phyloP scores from a whole-genome alignment of 495 filamentous ascomycete genomes.

The Astrocystis sublimbata region DNA sequence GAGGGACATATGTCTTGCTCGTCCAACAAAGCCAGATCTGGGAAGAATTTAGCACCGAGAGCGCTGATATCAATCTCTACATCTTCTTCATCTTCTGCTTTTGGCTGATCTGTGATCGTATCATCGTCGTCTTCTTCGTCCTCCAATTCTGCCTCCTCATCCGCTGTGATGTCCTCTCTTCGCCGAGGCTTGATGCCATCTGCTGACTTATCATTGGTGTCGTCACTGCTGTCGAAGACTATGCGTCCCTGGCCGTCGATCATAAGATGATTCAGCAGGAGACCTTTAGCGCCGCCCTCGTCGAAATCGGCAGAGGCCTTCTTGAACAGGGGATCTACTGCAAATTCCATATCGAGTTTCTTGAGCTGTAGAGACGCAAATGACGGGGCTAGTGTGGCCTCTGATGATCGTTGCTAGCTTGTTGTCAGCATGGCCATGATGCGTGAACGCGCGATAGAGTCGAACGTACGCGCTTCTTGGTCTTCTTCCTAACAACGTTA shows the following conservation, averaged over 20 bases:
- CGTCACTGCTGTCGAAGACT: constrained; percentile 97
- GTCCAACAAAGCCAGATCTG: constrained; percentile 72
- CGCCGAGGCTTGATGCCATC: constrained; percentile 42
- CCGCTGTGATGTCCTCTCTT: constrained; percentile 44
- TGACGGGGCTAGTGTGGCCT: constrained; percentile 84
- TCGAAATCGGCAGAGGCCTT: constrained; percentile 98
- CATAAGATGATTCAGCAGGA: constrained; percentile 90
- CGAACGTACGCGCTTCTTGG: constrained; percentile 57
- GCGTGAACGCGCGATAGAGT: not conserved
- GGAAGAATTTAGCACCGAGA: constrained; percentile 82
- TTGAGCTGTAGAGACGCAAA: constrained; percentile 90
- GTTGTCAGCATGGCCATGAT: constrained; percentile 35
- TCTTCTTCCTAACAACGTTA: constrained; percentile 67
- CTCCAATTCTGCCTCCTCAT: constrained; percentile 52
- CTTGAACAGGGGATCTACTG: constrained; percentile 96
- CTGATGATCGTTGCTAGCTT: constrained; percentile 70
- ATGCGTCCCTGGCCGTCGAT: constrained; percentile 91
- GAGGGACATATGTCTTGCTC: constrained; percentile 93
- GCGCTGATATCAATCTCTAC: constrained; percentile 74
- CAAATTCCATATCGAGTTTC: constrained; percentile 96
- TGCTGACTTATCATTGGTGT: constrained; percentile 63
- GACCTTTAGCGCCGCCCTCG: constrained; percentile 94
- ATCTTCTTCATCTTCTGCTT: constrained; percentile 56
- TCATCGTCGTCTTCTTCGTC: no score
- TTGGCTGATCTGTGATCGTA: constrained; percentile 39